These are phyloP conservation scores for Lunasporangiospora selenospora DNA, from an alignment of 192 early-diverging fungal genomes.

Conservation along the genomic window DNA sequence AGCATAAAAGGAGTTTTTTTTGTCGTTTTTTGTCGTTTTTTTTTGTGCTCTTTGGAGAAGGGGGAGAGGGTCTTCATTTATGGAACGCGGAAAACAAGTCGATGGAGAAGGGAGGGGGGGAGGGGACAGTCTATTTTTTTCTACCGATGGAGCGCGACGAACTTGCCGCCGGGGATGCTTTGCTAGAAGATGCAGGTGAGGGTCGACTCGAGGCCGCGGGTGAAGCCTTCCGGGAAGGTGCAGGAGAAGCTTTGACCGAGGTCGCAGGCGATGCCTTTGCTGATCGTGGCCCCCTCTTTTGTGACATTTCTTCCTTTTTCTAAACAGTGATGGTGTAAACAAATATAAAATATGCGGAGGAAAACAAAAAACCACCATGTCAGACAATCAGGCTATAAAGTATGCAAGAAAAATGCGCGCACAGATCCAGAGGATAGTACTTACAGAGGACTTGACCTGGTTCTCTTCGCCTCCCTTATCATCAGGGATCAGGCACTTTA, in stretches of 20 bases:
- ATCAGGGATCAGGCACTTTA: no score
- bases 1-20: neutral
- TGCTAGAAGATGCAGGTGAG: no score
- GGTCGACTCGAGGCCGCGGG: no score
- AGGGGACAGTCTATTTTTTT: constrained; percentile 7
- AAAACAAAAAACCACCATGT: no score
- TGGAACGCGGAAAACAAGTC: neutral
- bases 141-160: constrained; percentile 37
- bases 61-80: neutral
- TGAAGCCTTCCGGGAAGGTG: constrained; percentile 21
- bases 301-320: neutral
- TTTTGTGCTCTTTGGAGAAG: neutral
- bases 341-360: no score
- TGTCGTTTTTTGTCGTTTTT: neutral
- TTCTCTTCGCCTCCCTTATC: no score
- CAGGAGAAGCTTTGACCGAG: constrained; percentile 30
- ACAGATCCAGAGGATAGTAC: no score
- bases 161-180: no score
- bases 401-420: no score
- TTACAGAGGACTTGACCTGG: no score
- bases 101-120: neutral
- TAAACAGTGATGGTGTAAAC: no score
- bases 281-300: constrained; percentile 10
- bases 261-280: constrained; percentile 26
- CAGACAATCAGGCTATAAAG: no score